phyloP scores from a whole-genome alignment of 352 stramenopile species.

The Poterioochromonas sp. region DNA sequence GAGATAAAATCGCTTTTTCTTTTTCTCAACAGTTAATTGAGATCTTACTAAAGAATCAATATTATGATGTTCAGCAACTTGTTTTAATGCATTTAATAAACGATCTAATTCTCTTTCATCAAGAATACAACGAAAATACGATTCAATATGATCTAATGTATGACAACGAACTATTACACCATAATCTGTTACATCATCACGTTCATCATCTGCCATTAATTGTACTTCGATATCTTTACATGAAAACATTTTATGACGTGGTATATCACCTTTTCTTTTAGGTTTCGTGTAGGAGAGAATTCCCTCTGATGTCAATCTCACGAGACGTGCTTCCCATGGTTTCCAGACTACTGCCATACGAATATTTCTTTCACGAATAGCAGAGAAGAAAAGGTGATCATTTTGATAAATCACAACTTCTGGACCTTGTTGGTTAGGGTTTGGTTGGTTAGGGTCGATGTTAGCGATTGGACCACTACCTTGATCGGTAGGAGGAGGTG shows the following conservation, averaged over 20 bases:
- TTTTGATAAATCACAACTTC: constrained; percentile 27
- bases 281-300: not conserved
- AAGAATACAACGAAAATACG: constrained; percentile 12
- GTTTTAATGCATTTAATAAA: constrained; percentile 6
- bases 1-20: not conserved
- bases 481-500: too few relatives aligned
- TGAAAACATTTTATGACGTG: not conserved
- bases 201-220: not conserved
- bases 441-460: too few relatives aligned
- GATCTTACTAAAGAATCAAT: not conserved
- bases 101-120: not conserved
- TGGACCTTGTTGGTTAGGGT: too few relatives aligned
- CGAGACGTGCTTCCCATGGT: not conserved
- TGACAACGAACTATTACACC: not conserved
- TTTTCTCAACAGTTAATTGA: not conserved
- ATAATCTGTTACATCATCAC: not conserved
- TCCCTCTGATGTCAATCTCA: not conserved
- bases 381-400: constrained; percentile 2
- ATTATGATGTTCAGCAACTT: not conserved
- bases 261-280: not conserved
- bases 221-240: not conserved
- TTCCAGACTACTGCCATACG: constrained; percentile 1
- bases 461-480: too few relatives aligned
- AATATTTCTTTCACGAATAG: not conserved
- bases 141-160: not conserved